Evolutionary conservation across 768 basidiomycete species (phyloP).

Genomic region (Boletus edulis): DNA sequence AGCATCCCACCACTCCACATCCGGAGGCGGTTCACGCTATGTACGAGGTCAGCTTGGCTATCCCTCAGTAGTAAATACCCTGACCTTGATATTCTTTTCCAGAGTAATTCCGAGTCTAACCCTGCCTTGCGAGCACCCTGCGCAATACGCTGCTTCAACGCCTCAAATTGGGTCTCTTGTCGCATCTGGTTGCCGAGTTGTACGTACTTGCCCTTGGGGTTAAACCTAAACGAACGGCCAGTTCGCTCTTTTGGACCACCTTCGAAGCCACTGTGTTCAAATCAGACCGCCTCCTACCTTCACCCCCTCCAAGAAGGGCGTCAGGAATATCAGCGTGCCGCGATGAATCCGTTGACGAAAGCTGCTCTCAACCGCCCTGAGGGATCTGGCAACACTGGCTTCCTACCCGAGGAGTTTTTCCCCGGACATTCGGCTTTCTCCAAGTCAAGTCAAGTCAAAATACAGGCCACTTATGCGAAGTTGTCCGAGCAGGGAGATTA

Average conservation of each 20-base stretch:
- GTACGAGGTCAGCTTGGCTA: slow-evolving; percentile 1
- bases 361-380: too few relatives aligned
- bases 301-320: too few relatives aligned
- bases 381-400: too few relatives aligned
- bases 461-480: too few relatives aligned
- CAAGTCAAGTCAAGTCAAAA: too few relatives aligned
- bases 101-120: slow-evolving; percentile 88
- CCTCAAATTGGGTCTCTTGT: slow-evolving; percentile 81
- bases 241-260: slow-evolving; percentile 70
- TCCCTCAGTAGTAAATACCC: slow-evolving; percentile 15
- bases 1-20: slow-evolving; percentile 97
- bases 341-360: too few relatives aligned
- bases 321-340: too few relatives aligned
- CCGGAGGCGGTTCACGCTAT: slow-evolving; percentile 83
- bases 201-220: slow-evolving; percentile 90
- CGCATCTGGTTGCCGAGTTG: slow-evolving; percentile 68
- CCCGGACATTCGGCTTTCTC: too few relatives aligned
- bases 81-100: slow-evolving; percentile 84
- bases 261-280: slow-evolving; percentile 69
- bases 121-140: slow-evolving; percentile 93
- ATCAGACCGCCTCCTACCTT: too few relatives aligned
- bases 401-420: too few relatives aligned
- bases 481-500: too few relatives aligned
- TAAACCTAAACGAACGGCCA: slow-evolving; percentile 78
- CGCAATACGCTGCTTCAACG: slow-evolving; percentile 87